Conservation (phyloP, 208 protist species). For the Trypanosoma mega region DNA sequence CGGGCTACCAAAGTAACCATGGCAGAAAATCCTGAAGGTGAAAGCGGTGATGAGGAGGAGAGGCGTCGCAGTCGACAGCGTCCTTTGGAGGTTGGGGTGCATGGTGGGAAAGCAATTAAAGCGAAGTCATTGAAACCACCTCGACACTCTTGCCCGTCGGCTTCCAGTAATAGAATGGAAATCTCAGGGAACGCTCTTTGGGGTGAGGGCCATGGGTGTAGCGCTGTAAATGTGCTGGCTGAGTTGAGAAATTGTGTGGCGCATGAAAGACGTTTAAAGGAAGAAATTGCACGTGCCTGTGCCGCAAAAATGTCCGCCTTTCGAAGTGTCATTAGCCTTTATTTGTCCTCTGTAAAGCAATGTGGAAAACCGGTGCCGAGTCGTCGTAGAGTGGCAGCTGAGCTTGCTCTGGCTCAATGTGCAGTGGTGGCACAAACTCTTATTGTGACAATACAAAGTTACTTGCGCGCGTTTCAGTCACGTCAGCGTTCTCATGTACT, state of each 20-base stretch:
- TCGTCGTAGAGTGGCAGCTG: conserved; percentile 31
- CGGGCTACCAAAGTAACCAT: not conserved
- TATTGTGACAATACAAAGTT: conserved; percentile 66
- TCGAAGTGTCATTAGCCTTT: conserved; percentile 59
- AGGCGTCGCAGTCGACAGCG: conserved; percentile 13
- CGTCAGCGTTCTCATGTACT: conserved; percentile 21
- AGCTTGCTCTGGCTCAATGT: conserved; percentile 64
- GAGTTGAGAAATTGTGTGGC: conserved; percentile 60
- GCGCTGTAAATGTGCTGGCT: conserved; percentile 45
- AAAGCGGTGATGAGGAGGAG: conserved; percentile 29
- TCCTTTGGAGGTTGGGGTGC: not conserved
- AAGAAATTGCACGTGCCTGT: conserved; percentile 50
- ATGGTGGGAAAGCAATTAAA: not conserved
- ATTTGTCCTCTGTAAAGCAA: conserved; percentile 39
- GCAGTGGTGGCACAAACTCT: conserved; percentile 72
- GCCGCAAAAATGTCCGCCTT: conserved; percentile 62
- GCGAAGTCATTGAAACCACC: not conserved
- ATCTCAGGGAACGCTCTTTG: conserved; percentile 80
- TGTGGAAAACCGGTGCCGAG: conserved; percentile 24
- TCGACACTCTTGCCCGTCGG: not conserved
- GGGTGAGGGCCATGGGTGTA: conserved; percentile 29
- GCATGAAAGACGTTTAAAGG: conserved; percentile 56
- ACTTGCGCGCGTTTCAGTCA: conserved; percentile 53
- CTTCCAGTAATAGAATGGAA: conserved; percentile 32
- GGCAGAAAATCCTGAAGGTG: conserved; percentile 13